phyloP scores from a whole-genome alignment of 1,139 yeast genomes.

The Protomyces pachydermus region DNA sequence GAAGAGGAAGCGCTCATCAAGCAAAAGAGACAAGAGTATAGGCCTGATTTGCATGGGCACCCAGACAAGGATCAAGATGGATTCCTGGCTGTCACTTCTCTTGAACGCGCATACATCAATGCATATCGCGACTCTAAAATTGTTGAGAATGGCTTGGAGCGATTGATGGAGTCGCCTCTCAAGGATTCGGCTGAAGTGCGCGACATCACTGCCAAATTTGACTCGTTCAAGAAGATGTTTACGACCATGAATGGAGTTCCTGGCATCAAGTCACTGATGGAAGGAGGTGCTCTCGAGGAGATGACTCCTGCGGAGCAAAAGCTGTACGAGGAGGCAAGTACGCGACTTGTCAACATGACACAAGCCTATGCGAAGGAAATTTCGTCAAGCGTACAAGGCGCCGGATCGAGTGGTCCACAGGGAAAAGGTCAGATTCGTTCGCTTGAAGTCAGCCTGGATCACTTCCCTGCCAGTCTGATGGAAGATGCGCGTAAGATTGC shows the following conservation, averaged over 20 bases:
- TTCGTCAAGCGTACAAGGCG: neutral
- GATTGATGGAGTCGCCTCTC: neutral
- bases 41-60: constrained; percentile 10
- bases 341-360: constrained; percentile 12
- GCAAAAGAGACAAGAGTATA: constrained; percentile 15
- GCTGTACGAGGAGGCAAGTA: constrained; percentile 22
- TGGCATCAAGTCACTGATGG: neutral
- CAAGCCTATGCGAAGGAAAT: constrained; percentile 5
- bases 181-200: constrained; percentile 5
- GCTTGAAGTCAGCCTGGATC: neutral
- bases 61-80: constrained; percentile 24
- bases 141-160: constrained; percentile 8
- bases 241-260: constrained; percentile 10
- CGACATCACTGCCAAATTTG: constrained; percentile 22
- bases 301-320: constrained; percentile 12
- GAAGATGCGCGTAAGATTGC: neutral
- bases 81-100: constrained; percentile 14
- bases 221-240: constrained; percentile 16
- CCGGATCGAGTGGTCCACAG: neutral
- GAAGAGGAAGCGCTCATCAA: constrained; percentile 15
- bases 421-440: neutral
- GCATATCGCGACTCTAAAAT: constrained; percentile 13
- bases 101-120: constrained; percentile 14
- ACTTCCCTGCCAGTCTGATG: neutral
- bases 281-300: constrained; percentile 5